A percentile compares a stretch with the other conserved stretches of the same genome.
Evolutionary conservation across 2,329 filamentous ascomycete genomes (phyloP).

Genomic region (Neonectria magnoliae): DNA sequence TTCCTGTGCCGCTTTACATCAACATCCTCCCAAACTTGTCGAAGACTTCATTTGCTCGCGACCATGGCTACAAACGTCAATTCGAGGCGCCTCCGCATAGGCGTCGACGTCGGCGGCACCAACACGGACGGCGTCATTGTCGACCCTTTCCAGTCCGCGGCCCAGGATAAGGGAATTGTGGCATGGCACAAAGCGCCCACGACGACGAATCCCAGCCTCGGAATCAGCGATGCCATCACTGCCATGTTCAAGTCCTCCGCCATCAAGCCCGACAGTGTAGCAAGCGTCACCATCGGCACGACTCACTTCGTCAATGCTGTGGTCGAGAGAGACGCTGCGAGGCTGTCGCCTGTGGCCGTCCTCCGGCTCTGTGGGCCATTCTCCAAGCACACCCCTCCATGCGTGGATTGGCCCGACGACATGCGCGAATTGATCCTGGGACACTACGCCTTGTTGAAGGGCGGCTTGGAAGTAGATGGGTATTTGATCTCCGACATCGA

Average conservation of each 20-base stretch:
- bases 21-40: background rate
- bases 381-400: constrained; percentile 60
- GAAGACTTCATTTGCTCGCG: background rate
- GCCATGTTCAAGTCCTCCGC: constrained; percentile 52
- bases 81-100: constrained; percentile 50
- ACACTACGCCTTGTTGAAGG: constrained; percentile 57
- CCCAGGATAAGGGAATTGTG: constrained; percentile 54
- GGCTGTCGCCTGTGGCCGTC: constrained; percentile 62
- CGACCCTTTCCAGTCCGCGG: constrained; percentile 51
- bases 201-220: constrained; percentile 12
- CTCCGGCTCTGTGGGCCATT: constrained; percentile 65
- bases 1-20: background rate
- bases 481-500: constrained; percentile 57
- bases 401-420: constrained; percentile 63
- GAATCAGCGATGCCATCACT: constrained; percentile 47
- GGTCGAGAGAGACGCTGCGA: constrained; percentile 60
- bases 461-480: constrained; percentile 64
- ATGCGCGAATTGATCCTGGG: constrained; percentile 59
- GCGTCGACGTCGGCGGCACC: constrained; percentile 61
- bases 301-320: constrained; percentile 70
- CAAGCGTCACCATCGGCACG: constrained; percentile 63
- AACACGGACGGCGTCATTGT: constrained; percentile 65
- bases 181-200: constrained; percentile 51
- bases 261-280: constrained; percentile 51
- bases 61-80: constrained; percentile 19